Percentiles rank a stretch among this genome's conserved stretches.
Evolutionary conservation across 2,329 filamentous ascomycete species (phyloP).

Genomic region (Penicillium capsulatum): DNA sequence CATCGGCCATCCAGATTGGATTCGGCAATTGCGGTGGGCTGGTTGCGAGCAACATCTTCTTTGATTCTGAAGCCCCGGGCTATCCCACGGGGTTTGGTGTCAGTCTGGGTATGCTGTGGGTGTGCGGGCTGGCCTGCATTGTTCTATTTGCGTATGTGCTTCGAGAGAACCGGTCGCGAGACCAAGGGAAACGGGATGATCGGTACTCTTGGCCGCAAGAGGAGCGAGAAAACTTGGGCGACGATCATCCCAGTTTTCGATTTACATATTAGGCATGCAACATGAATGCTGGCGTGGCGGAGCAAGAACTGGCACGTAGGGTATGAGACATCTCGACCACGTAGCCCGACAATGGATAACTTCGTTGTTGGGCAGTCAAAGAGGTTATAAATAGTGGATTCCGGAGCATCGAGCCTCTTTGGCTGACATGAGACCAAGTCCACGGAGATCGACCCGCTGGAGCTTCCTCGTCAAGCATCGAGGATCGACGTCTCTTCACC

Average conservation of each 20-base stretch:
- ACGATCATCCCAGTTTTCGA: slow-evolving; percentile 38
- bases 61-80: slow-evolving; percentile 12
- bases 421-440: no score
- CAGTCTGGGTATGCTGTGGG: slow-evolving; percentile 33
- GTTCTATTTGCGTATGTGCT: slow-evolving; percentile 30
- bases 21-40: slow-evolving; percentile 14
- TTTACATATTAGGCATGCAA: slow-evolving; percentile 29
- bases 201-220: slow-evolving; percentile 32
- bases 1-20: slow-evolving; percentile 50
- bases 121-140: slow-evolving; percentile 30
- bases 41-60: no score
- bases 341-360: no score
- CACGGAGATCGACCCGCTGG: no score
- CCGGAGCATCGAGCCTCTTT: no score
- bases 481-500: no score
- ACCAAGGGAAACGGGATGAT: slow-evolving; percentile 34
- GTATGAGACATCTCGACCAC: no score
- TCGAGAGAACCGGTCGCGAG: slow-evolving; percentile 28
- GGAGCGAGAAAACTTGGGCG: slow-evolving; percentile 38
- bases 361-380: no score
- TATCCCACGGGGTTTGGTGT: slow-evolving; percentile 28
- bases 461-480: no score
- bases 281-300: no score
- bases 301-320: no score
- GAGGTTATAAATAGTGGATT: no score